Evolutionary conservation across 83 land plant species (phyloP).

Genomic region (Isoetes engelmannii): DNA sequence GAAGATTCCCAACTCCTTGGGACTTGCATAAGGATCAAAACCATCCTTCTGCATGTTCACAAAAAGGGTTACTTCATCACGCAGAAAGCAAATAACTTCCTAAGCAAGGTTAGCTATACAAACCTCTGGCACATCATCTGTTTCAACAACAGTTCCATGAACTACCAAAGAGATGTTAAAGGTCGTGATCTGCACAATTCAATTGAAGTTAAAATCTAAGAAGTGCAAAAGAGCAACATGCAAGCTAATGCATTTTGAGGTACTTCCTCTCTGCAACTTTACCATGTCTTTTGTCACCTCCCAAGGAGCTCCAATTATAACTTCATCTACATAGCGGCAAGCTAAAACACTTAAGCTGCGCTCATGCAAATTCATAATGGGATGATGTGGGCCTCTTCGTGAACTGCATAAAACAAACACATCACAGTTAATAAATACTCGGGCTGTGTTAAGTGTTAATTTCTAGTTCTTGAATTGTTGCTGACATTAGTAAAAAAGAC

Average conservation of each 20-base stretch:
- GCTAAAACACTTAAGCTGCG: constrained; percentile 93
- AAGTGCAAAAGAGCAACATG: background rate
- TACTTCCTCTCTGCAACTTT: background rate
- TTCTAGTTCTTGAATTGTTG: no score
- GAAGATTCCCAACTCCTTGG: no score
- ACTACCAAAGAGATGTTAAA: constrained; percentile 94
- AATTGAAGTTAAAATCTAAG: background rate
- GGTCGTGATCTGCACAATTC: constrained; percentile 69
- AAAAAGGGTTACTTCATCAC: no score
- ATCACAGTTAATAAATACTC: no score
- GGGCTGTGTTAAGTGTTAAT: no score
- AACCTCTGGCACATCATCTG: constrained; percentile 41
- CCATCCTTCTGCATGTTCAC: no score
- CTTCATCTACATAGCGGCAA: constrained; percentile 93
- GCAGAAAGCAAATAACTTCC: no score
- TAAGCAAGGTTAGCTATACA: no score
- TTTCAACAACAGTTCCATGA: constrained; percentile 90
- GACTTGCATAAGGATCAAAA: no score
- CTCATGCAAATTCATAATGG: constrained; percentile 97
- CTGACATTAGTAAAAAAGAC: no score
- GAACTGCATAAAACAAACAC: constrained; percentile 37
- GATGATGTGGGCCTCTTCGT: constrained; percentile 81
- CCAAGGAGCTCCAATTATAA: constrained; percentile 94
- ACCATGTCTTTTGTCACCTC: constrained; percentile 92
- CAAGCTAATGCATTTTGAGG: background rate